Evolutionary conservation across 2,329 filamentous ascomycete genomes (phyloP), one percentile per base, ranked within the genome.

Genomic region (Fusarium fujikuroi): DNA sequence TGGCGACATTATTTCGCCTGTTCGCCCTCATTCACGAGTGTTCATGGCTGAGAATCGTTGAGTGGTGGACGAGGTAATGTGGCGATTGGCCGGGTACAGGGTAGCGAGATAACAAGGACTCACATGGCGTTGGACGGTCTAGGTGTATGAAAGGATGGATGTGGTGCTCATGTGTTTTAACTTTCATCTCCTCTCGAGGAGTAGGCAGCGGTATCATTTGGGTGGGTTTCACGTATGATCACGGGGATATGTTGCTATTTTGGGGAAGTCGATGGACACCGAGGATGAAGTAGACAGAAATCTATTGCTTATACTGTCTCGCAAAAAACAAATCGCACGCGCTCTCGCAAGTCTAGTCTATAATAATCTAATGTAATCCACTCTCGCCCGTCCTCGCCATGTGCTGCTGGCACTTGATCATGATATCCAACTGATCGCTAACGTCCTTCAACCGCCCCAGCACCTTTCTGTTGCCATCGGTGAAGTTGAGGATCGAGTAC

Each of bases 401-500:
- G 70, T 84, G 80, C 69, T 84, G 83, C 74, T 87, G 85, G 75
- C 90, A 92, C 73, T 88, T 86, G 15, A 88, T 83, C 76, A 92
- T 78, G 9, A 91, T 87, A 49, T 84, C 84, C 23, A 91, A 87
- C 81, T 92, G 90, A 70, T 89, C 85, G 23, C 86, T 86, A 7
- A 93, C 85, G 74, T 92, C 89, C 18, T 84, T 85, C 49, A 92
- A 79, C 32, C 84, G 76, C 34, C 80, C 77, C 9, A 86, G 61
- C 2, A 86, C 83, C 74, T 87, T 86, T 66, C 86, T 83, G 80
- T 92, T 93, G 1, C 90, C 89, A 54, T 91, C 88, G 7, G 87
- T 83, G 75, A 92, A 92, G 7, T 86, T 87, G 70, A 89, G 86
- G 40, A 91, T 83, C 12, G 87, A 85, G 81, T 92, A 92, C 6